These are phyloP conservation scores for Apiotrichum domesticum DNA, from an alignment of 1,284 basidiomycete genomes.

Conservation along the genomic window DNA sequence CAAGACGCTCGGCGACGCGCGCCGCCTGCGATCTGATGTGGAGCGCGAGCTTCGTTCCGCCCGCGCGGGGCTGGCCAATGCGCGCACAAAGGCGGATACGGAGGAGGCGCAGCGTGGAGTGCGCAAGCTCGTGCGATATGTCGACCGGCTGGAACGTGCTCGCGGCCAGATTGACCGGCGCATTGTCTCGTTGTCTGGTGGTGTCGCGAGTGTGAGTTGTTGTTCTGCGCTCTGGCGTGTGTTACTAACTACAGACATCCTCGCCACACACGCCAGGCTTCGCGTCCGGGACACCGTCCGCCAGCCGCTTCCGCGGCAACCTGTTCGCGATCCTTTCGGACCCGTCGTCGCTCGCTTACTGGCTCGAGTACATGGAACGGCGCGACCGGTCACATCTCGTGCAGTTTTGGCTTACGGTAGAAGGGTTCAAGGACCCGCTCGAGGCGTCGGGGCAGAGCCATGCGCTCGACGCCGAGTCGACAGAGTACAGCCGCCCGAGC, in stretches of 20 bases:
- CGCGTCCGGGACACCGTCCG: background rate
- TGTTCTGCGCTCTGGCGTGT: too few species aligned
- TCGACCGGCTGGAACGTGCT: conserved; percentile 80
- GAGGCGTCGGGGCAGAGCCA: conserved; percentile 61
- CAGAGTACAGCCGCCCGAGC: background rate
- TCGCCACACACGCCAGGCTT: background rate
- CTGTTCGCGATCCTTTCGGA: conserved; percentile 66
- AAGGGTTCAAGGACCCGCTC: conserved; percentile 93
- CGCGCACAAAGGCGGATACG: conserved; percentile 11
- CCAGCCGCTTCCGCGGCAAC: conserved; percentile 4
- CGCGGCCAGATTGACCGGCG: conserved; percentile 77
- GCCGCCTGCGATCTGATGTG: conserved; percentile 83
- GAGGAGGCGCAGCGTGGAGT: conserved; percentile 5
- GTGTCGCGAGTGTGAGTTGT: background rate
- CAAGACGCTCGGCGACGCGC: conserved; percentile 76
- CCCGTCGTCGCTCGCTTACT: conserved; percentile 83
- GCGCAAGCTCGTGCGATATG: conserved; percentile 58
- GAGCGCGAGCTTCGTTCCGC: conserved; percentile 78
- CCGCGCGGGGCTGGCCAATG: conserved; percentile 46
- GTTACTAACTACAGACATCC: background rate
- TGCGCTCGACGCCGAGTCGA: conserved; percentile 10
- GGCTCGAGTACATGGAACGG: conserved; percentile 97
- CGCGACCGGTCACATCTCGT: conserved; percentile 74
- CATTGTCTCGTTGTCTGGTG: conserved; percentile 68
- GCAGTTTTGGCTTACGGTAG: conserved; percentile 95